A percentile compares a stretch with the other conserved stretches of the same genome.
Conservation (phyloP, 2,329 filamentous ascomycete species). For the Aureobasidium sp. region DNA sequence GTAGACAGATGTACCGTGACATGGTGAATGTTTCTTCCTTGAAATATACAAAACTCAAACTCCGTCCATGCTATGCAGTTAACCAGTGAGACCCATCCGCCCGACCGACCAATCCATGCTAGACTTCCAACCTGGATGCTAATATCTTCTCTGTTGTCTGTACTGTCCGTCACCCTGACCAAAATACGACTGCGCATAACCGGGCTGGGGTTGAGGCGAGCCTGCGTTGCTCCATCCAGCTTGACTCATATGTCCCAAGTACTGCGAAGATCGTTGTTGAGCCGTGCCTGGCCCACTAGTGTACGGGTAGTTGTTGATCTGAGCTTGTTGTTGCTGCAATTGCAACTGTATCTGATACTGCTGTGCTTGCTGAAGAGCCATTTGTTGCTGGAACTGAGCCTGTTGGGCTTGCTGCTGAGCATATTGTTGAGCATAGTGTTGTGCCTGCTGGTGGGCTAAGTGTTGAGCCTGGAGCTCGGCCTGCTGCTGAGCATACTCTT, state of each 20-base stretch:
- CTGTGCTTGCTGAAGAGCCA: slow-evolving; percentile 25
- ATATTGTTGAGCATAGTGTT: slow-evolving; percentile 24
- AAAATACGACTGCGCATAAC: slow-evolving; percentile 13
- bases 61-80: not conserved
- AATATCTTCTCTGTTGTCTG: slow-evolving; percentile 6
- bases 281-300: slow-evolving; percentile 9
- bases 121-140: not conserved
- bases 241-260: slow-evolving; percentile 4
- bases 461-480: slow-evolving; percentile 20
- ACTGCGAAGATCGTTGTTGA: slow-evolving; percentile 17
- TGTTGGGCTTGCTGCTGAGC: slow-evolving; percentile 24
- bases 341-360: slow-evolving; percentile 15
- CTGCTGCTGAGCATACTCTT: slow-evolving; percentile 27
- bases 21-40: not conserved
- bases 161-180: slow-evolving; percentile 1
- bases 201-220: slow-evolving; percentile 12
- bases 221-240: slow-evolving; percentile 10
- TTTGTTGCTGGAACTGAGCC: slow-evolving; percentile 28
- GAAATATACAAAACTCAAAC: slow-evolving; percentile 1
- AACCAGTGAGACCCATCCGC: not conserved
- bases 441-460: slow-evolving; percentile 22
- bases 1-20: not conserved
- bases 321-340: slow-evolving; percentile 18
- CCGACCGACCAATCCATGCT: not conserved
- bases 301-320: slow-evolving; percentile 2